Evolutionary conservation across 2,329 filamentous ascomycete species (phyloP).

Genomic region (Rutstroemia sydowiana): DNA sequence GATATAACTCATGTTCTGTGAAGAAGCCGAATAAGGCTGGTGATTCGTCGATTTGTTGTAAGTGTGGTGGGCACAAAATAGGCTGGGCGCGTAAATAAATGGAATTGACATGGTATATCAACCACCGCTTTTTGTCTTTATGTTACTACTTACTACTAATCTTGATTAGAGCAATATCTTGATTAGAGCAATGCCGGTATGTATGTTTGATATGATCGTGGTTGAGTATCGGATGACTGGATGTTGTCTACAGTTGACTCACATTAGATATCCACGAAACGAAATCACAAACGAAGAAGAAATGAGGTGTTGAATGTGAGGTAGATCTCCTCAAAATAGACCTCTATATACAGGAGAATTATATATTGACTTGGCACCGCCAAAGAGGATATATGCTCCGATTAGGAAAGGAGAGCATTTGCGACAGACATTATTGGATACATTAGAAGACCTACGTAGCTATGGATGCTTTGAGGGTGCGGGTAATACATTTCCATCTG

Average conservation of each 20-base stretch:
- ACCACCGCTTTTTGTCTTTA: not conserved
- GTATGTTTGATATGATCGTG: conserved; percentile 1
- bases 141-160: not conserved
- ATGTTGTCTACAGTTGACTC: conserved; percentile 1
- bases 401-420: no score
- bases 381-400: no score
- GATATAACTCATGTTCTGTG: not conserved
- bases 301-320: not conserved
- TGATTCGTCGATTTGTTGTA: not conserved
- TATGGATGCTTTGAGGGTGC: no score
- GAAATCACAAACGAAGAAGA: not conserved
- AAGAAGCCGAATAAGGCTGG: not conserved
- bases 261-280: conserved; percentile 1
- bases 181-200: not conserved
- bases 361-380: no score
- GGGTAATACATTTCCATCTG: no score
- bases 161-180: not conserved
- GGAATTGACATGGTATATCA: not conserved
- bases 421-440: no score
- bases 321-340: no score
- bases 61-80: not conserved
- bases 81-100: conserved; percentile 10
- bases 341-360: no score
- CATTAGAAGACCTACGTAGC: no score
- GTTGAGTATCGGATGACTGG: conserved; percentile 3